Evolutionary conservation across 2,329 filamentous ascomycete species (phyloP).

Genomic region (Colletotrichum sp.): DNA sequence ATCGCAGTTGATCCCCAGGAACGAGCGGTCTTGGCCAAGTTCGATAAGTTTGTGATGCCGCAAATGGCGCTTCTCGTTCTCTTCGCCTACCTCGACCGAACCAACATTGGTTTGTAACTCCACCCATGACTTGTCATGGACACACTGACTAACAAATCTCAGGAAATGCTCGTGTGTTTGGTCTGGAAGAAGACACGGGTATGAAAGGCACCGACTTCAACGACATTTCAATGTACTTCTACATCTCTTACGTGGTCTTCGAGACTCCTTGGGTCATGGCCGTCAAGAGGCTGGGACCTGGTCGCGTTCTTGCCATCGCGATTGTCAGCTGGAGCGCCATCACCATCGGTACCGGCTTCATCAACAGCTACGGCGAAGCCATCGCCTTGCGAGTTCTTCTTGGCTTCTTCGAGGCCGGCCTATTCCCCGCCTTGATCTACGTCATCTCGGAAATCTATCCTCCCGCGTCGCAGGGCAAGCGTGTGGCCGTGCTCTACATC

Average conservation of each 20-base stretch:
- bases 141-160: neutral
- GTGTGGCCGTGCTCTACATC: constrained; percentile 32
- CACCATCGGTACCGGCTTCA: constrained; percentile 35
- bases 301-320: constrained; percentile 27
- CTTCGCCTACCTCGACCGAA: neutral
- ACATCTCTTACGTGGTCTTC: constrained; percentile 31
- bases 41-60: neutral
- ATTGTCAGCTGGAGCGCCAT: constrained; percentile 35
- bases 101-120: neutral
- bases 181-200: constrained; percentile 33
- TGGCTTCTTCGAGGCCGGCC: constrained; percentile 37
- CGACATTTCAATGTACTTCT: constrained; percentile 29
- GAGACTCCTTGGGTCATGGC: constrained; percentile 34
- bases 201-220: constrained; percentile 34
- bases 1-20: neutral
- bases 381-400: constrained; percentile 33
- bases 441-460: constrained; percentile 38
- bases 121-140: neutral
- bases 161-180: constrained; percentile 38
- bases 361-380: constrained; percentile 27
- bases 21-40: neutral
- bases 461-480: constrained; percentile 34
- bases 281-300: constrained; percentile 33
- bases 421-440: constrained; percentile 34
- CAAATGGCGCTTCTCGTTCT: neutral